Conservation (phyloP, 2,329 filamentous ascomycete genomes). For the Cladophialophora psammophila region DNA sequence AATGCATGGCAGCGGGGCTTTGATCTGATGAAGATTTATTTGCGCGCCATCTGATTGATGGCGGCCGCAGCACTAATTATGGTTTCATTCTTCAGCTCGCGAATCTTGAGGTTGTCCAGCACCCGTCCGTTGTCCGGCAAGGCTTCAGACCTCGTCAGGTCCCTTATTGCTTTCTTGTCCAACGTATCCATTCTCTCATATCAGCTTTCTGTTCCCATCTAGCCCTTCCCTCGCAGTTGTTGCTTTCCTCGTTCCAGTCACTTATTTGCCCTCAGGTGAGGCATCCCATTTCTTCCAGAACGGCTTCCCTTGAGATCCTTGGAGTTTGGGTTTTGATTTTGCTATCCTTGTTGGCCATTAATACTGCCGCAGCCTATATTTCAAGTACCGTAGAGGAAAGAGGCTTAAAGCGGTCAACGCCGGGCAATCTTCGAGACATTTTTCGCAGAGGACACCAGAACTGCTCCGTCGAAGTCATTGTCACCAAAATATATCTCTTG, state of each 20-base stretch:
- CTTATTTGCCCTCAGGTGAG: neutral
- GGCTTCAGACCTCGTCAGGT: constrained; percentile 1
- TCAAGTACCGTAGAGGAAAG: neutral
- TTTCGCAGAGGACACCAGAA: neutral
- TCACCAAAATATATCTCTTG: constrained; percentile 24
- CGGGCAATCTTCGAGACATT: neutral
- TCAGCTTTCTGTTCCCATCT: neutral
- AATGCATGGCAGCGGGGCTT: neutral
- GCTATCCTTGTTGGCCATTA: neutral
- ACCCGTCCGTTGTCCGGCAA: neutral
- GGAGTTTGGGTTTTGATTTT: constrained; percentile 1
- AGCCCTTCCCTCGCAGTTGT: neutral
- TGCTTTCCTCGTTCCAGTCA: neutral
- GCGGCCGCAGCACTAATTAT: constrained; percentile 11
- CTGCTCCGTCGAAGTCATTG: constrained; percentile 19
- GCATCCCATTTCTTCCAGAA: neutral
- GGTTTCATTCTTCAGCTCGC: neutral
- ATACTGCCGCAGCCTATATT: constrained; percentile 8
- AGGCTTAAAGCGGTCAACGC: neutral
- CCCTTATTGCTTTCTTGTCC: neutral
- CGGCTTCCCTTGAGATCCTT: constrained; percentile 1
- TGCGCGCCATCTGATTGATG: neutral
- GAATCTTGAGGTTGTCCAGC: constrained; percentile 12
- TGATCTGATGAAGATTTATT: neutral
- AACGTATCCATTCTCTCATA: neutral